phyloP scores from a whole-genome alignment of 1,139 yeast genomes.

The Debaryomycetaceae sp. region DNA sequence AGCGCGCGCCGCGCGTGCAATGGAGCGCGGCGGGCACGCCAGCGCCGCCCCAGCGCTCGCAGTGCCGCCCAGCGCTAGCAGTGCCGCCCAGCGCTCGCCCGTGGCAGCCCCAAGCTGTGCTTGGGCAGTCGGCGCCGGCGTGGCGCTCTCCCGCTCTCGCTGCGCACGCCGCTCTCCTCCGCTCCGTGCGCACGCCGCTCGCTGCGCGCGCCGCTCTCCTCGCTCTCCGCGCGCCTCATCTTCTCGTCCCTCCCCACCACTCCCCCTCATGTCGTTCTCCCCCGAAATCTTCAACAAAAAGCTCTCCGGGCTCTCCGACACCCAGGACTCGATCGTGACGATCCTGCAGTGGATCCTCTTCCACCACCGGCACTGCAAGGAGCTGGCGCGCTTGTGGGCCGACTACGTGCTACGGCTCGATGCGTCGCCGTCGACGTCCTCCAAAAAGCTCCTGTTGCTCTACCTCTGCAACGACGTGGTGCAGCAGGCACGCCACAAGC shows the following conservation, averaged over 20 bases:
- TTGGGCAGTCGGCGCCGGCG: too few relatives aligned
- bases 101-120: too few relatives aligned
- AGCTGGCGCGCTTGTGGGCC: conserved; percentile 63
- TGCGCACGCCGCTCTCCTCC: too few relatives aligned
- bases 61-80: too few relatives aligned
- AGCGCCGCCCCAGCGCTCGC: too few relatives aligned
- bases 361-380: conserved; percentile 63
- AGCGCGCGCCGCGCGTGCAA: too few relatives aligned
- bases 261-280: conserved; percentile 53
- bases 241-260: neutral
- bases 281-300: conserved; percentile 53
- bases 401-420: conserved; percentile 26
- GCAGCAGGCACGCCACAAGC: conserved; percentile 71
- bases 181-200: too few relatives aligned
- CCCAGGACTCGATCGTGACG: conserved; percentile 79
- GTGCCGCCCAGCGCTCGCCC: too few relatives aligned
- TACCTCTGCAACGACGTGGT: conserved; percentile 82
- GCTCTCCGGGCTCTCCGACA: conserved; percentile 60
- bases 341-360: conserved; percentile 84
- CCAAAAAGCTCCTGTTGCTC: conserved; percentile 54
- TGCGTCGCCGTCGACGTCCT: conserved; percentile 17
- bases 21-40: too few relatives aligned
- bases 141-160: too few relatives aligned
- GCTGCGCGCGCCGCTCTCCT: too few relatives aligned
- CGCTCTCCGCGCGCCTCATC: too few relatives aligned